These are phyloP conservation scores for Hyaloscypha hepaticicola DNA, from an alignment of 495 filamentous ascomycete species.

Conservation along the genomic window DNA sequence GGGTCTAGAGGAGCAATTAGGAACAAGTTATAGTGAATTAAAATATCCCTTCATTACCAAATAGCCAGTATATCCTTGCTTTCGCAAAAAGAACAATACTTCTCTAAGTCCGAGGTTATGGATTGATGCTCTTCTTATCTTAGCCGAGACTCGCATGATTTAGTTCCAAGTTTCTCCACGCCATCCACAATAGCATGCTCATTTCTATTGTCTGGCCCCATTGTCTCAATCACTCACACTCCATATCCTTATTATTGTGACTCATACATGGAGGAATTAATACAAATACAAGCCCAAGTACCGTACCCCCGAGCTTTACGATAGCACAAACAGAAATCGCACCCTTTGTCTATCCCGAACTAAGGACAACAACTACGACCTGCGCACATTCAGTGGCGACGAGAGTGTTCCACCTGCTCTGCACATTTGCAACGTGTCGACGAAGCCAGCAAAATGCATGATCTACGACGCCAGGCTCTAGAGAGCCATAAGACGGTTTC, in stretches of 20 bases:
- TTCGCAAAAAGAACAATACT: neutral
- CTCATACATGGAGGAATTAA: constrained; percentile 27
- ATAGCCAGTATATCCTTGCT: neutral
- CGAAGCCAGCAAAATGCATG: constrained; percentile 55
- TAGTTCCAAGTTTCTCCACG: neutral
- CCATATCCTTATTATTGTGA: neutral
- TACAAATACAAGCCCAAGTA: constrained; percentile 8
- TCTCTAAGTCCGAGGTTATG: neutral
- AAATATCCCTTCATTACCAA: neutral
- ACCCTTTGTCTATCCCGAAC: neutral
- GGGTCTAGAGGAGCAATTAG: neutral
- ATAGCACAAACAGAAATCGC: constrained; percentile 15
- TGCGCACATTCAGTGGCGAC: constrained; percentile 10
- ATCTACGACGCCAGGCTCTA: constrained; percentile 78
- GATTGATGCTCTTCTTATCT: neutral
- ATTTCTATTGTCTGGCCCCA: constrained; percentile 3
- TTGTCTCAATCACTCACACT: neutral
- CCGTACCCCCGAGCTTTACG: constrained; percentile 22
- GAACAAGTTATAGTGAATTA: neutral
- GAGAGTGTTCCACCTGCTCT: constrained; percentile 3
- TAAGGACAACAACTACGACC: constrained; percentile 5
- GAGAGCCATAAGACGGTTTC: constrained; percentile 92
- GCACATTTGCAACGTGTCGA: neutral
- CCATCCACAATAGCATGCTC: neutral
- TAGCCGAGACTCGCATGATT: neutral